A percentile compares a stretch with the other conserved stretches of the same genome.
phyloP scores from a whole-genome alignment of 148 eudicot species.

The Diospyros kaki region DNA sequence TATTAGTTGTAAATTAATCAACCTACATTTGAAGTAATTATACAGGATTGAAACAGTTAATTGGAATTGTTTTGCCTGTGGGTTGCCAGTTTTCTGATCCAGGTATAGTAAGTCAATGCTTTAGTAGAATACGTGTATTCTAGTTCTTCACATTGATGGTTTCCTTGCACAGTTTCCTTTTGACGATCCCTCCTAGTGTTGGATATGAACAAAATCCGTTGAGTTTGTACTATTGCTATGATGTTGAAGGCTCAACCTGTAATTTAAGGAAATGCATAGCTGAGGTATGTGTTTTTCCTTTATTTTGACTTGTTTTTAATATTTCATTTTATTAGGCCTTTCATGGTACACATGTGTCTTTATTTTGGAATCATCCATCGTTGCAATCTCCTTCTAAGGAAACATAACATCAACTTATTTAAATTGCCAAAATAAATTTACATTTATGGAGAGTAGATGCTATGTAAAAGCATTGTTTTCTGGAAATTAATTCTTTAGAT shows the following conservation, averaged over 20 bases:
- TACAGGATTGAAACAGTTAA: too few species aligned
- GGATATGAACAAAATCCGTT: slow-evolving; percentile 93
- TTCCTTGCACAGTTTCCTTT: slow-evolving; percentile 51
- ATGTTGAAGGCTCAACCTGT: slow-evolving; percentile 41
- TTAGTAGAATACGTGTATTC: too few species aligned
- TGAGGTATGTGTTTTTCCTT: slow-evolving; percentile 47
- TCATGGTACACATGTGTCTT: neutral
- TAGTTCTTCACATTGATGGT: neutral
- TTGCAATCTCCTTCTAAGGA: neutral
- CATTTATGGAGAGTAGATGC: neutral
- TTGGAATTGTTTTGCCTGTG: too few species aligned
- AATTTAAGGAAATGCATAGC: slow-evolving; percentile 84
- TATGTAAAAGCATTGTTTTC: neutral
- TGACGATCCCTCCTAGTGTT: slow-evolving; percentile 90
- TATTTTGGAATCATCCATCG: neutral
- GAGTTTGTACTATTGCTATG: slow-evolving; percentile 88
- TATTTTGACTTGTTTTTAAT: slow-evolving; percentile 1
- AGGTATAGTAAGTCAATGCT: too few species aligned
- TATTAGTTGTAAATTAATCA: too few species aligned
- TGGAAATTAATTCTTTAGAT: neutral
- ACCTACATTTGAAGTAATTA: too few species aligned
- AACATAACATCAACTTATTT: neutral
- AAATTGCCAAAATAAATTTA: neutral
- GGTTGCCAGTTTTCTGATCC: too few species aligned
- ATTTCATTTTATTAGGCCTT: neutral